These are phyloP conservation scores for Ceratocystiopsis minuta DNA, from an alignment of 2,329 filamentous ascomycete genomes.

Conservation along the genomic window DNA sequence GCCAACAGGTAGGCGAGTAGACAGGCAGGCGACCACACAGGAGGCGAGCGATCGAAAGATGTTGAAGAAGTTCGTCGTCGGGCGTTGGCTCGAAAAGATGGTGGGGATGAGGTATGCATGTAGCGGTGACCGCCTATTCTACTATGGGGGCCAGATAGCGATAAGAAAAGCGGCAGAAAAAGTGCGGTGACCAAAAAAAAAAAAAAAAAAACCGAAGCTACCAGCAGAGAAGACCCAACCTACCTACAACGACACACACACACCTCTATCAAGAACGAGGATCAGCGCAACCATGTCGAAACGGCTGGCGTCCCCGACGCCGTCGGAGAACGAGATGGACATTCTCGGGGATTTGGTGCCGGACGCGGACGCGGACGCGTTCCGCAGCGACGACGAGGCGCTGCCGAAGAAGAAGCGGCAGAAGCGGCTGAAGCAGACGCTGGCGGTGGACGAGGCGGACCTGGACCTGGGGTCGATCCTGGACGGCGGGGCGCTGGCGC, in stretches of 20 bases:
- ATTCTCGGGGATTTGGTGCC: slow-evolving; percentile 65
- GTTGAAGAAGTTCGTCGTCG: too few relatives aligned
- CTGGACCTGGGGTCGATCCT: slow-evolving; percentile 45
- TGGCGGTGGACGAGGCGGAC: slow-evolving; percentile 21
- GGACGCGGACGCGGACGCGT: slow-evolving; percentile 16
- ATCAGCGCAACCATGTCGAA: slow-evolving; percentile 55
- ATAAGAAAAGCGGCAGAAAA: too few relatives aligned
- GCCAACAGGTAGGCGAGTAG: too few relatives aligned
- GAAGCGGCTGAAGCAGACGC: slow-evolving; percentile 8
- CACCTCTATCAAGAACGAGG: too few relatives aligned
- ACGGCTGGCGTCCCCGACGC: slow-evolving; percentile 60
- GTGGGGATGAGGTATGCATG: too few relatives aligned
- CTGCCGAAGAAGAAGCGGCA: slow-evolving; percentile 16
- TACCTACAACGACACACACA: neutral
- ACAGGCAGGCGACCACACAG: too few relatives aligned
- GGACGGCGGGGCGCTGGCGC: slow-evolving; percentile 28
- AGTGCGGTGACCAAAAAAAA: too few relatives aligned
- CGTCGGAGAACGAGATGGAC: slow-evolving; percentile 81
- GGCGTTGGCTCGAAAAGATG: too few relatives aligned
- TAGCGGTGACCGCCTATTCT: too few relatives aligned
- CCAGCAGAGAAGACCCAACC: neutral
- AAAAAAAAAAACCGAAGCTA: neutral
- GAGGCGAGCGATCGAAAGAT: too few relatives aligned
- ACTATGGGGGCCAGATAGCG: too few relatives aligned
- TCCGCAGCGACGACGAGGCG: slow-evolving; percentile 30